phyloP scores from a whole-genome alignment of 2,329 filamentous ascomycete genomes.

The Colletotrichum sp. region DNA sequence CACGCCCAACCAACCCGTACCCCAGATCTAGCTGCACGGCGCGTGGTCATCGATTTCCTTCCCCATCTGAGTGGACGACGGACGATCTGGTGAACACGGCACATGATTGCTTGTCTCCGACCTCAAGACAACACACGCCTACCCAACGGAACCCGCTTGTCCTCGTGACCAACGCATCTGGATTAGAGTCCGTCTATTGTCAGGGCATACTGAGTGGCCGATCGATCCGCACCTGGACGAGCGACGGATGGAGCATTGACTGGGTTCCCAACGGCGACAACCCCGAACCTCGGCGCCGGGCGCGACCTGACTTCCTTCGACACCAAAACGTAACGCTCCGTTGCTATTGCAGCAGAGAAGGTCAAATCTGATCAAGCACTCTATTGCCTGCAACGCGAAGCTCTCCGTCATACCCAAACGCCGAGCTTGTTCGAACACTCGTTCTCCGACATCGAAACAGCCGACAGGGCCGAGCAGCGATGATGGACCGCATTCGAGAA shows the following conservation, averaged over 20 bases:
- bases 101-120: slow-evolving; percentile 16
- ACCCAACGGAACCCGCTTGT: background rate
- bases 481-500: slow-evolving; percentile 20
- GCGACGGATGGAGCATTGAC: background rate
- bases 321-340: background rate
- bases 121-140: background rate
- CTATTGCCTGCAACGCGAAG: background rate
- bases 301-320: background rate
- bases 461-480: background rate
- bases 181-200: background rate
- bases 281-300: background rate
- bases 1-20: background rate
- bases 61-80: slow-evolving; percentile 13
- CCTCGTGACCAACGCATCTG: background rate
- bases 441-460: background rate
- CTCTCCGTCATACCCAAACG: background rate
- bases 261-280: background rate
- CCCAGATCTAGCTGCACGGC: slow-evolving; percentile 8
- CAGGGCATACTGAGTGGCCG: background rate
- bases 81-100: slow-evolving; percentile 7
- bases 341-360: background rate
- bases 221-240: background rate
- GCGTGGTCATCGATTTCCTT: slow-evolving; percentile 13
- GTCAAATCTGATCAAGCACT: background rate
- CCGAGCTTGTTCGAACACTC: background rate